Base-by-base conservation (phyloP, 768 basidiomycete species). In the Calvatia gigantea region DNA sequence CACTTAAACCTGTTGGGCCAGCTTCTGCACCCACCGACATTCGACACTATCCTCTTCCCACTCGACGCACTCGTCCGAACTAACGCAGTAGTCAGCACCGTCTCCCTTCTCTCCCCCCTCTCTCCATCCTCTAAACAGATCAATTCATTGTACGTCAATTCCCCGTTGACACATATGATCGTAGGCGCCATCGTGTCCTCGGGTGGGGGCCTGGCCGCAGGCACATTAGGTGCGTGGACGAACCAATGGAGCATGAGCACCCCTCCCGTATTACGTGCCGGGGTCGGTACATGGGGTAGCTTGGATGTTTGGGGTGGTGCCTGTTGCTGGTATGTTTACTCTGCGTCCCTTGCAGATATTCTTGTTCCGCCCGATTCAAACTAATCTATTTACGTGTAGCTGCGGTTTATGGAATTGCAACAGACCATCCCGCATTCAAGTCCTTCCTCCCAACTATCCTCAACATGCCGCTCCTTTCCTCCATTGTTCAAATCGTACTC, bases 271-370 rank as follows among this genome's bases (percentile, higher is more conserved):
- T 67, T 83, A 11, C 70, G 73, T 21, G 66, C 66, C 9, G 75
- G 70, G 4, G 74, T 71, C 2, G 71, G 73, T 41, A 43, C 72
- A 47, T 70, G 71, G 57, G 73, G 68, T 6, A 77, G 74, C 1
- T 62, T 81, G 15, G 81, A 82, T 59, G 63, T 81, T 0, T 82
- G 80, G 81, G 79, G 72, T 52, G 81, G 81, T 35, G 72, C 77
- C 6, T 58, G n/a, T 81, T 2, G 75, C 75, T 7, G 78, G 71
- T 70, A 50, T 51, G 71, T 67, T 8, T 11, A 23, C 28, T n/a
- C n/a, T n/a, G n/a, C 12, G 28, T 23, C 23, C 14, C 35, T 9
- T 45, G n/a, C n/a, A 11, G 15, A 11, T 32, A 11, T 15, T 15
- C 6, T 25, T 19, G 7, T 50, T 8, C 6, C 5, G 42, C 21